These are phyloP conservation scores for Quercus lobata DNA, from an alignment of 331 rosid species.

Conservation along the genomic window DNA sequence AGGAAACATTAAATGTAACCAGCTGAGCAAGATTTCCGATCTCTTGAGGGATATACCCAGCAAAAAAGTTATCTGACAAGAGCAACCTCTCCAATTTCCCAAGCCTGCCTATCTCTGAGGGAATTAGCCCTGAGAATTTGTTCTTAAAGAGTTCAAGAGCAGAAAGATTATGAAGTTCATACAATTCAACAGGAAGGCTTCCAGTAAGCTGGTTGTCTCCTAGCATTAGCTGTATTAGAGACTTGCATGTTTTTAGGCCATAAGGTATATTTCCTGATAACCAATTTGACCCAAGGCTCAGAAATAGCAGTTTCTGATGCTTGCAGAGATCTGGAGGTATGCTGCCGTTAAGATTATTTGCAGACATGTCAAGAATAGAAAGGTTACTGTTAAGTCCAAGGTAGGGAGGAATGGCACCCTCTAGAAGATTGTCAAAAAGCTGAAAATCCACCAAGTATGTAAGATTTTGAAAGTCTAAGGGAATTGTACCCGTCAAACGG, in stretches of 20 bases:
- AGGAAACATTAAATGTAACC: constrained; percentile 58
- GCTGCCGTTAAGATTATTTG: constrained; percentile 51
- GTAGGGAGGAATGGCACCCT: constrained; percentile 62
- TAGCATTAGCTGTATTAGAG: constrained; percentile 67
- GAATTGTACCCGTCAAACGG: constrained; percentile 60
- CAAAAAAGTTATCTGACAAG: constrained; percentile 52
- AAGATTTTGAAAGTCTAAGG: constrained; percentile 57
- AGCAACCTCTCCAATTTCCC: constrained; percentile 49
- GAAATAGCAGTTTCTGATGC: constrained; percentile 45
- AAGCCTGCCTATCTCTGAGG: constrained; percentile 49
- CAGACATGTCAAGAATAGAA: constrained; percentile 58
- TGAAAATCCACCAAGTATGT: constrained; percentile 56
- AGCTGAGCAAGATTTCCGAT: constrained; percentile 53
- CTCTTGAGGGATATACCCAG: constrained; percentile 56
- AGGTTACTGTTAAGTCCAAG: constrained; percentile 53
- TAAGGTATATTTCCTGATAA: constrained; percentile 58
- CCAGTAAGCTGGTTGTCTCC: constrained; percentile 61
- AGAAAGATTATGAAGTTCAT: constrained; percentile 52
- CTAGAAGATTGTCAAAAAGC: constrained; percentile 62
- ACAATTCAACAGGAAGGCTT: constrained; percentile 54
- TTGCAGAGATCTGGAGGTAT: constrained; percentile 63
- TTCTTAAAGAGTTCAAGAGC: constrained; percentile 61
- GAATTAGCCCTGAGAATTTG: constrained; percentile 47
- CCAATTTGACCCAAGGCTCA: constrained; percentile 71
- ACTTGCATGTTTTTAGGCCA: constrained; percentile 59